Percentiles rank a stretch among this genome's conserved stretches.
These are phyloP conservation scores for Cyberlindnera mycetangii DNA, from an alignment of 805 yeast species.

Conservation along the genomic window DNA sequence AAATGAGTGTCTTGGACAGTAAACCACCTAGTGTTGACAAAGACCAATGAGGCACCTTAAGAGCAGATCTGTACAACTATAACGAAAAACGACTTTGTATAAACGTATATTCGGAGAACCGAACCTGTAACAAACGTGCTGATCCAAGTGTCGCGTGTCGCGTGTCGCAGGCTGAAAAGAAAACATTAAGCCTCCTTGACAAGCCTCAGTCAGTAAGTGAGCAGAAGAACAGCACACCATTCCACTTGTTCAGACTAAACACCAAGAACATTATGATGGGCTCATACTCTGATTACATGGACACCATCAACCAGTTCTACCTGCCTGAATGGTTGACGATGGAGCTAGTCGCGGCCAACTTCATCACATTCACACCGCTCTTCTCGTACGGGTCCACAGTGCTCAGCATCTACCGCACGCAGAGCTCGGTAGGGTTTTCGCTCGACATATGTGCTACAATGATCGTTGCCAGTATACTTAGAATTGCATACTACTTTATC, in stretches of 20 bases:
- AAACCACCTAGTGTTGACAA: too few species aligned
- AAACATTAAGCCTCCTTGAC: not conserved
- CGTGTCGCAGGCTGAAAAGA: not conserved
- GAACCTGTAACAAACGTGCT: too few species aligned
- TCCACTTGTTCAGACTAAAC: not conserved
- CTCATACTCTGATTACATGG: slow-evolving; percentile 15
- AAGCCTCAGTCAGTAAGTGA: not conserved
- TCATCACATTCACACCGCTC: slow-evolving; percentile 79
- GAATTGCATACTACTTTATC: slow-evolving; percentile 74
- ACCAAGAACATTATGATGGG: slow-evolving; percentile 1
- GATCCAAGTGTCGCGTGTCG: too few species aligned
- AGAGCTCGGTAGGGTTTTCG: slow-evolving; percentile 77
- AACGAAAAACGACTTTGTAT: too few species aligned
- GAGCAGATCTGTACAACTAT: too few species aligned
- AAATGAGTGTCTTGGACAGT: not conserved
- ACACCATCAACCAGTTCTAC: slow-evolving; percentile 42
- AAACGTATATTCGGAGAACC: too few species aligned
- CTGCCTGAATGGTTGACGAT: slow-evolving; percentile 50
- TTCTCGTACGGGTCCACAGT: slow-evolving; percentile 87
- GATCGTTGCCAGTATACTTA: slow-evolving; percentile 70
- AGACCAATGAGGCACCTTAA: not conserved
- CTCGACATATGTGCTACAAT: slow-evolving; percentile 92
- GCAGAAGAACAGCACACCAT: not conserved
- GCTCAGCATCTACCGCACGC: slow-evolving; percentile 56
- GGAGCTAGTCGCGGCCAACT: slow-evolving; percentile 56